phyloP scores from a whole-genome alignment of 805 yeast species.

The Millerozyma miso region DNA sequence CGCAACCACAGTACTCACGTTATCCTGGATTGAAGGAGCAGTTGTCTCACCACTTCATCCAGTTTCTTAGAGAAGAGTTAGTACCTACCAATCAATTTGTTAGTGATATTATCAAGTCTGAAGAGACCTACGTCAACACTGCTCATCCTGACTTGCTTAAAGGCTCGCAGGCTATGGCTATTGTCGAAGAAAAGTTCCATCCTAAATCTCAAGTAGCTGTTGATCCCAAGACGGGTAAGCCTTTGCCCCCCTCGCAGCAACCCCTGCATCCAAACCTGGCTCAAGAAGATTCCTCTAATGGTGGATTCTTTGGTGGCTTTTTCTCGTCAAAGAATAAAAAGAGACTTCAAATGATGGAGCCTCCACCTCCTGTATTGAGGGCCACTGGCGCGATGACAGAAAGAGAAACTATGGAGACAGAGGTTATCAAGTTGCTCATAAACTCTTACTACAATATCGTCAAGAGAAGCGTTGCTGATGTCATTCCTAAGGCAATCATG shows the following conservation, averaged over 20 bases:
- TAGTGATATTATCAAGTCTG: constrained; percentile 74
- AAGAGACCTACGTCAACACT: constrained; percentile 92
- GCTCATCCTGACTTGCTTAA: constrained; percentile 95
- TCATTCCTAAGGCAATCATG: constrained; percentile 95
- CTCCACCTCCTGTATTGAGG: constrained; percentile 92
- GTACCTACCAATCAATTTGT: constrained; percentile 86
- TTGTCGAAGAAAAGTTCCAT: constrained; percentile 83
- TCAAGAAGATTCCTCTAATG: constrained; percentile 48
- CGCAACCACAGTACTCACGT: constrained; percentile 77
- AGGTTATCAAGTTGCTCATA: constrained; percentile 89
- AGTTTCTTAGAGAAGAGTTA: constrained; percentile 72
- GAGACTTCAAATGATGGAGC: constrained; percentile 92
- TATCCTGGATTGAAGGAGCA: constrained; percentile 91
- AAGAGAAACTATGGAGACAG: constrained; percentile 94
- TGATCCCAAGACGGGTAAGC: constrained; percentile 89
- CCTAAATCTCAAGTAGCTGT: constrained; percentile 71
- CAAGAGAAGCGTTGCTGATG: constrained; percentile 87
- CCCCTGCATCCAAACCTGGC: constrained; percentile 15
- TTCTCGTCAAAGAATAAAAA: constrained; percentile 90
- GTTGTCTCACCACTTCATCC: constrained; percentile 72
- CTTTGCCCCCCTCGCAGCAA: constrained; percentile 47
- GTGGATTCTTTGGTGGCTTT: constrained; percentile 92
- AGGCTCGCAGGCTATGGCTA: constrained; percentile 92
- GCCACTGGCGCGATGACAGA: constrained; percentile 93
- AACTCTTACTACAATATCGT: constrained; percentile 89